phyloP scores from a whole-genome alignment of 768 basidiomycete genomes.

The Pilatotrama ljubarskyi region DNA sequence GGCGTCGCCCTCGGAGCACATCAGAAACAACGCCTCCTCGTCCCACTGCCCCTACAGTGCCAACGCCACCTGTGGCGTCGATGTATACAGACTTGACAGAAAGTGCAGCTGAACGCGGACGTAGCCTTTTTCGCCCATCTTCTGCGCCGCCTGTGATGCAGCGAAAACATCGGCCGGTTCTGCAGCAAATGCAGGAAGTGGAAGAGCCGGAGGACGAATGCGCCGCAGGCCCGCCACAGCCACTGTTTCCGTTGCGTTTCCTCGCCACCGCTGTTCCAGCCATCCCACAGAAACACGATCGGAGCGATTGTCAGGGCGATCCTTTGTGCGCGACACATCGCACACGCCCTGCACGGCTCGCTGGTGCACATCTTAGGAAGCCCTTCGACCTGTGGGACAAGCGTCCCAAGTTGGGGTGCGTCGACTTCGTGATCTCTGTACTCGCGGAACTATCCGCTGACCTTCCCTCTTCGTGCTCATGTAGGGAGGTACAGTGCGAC shows the following conservation, averaged over 20 bases:
- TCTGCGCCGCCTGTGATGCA: background rate
- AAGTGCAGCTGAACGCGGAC: background rate
- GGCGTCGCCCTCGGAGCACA: background rate
- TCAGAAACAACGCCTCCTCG: background rate
- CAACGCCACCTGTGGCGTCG: background rate
- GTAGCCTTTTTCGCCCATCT: background rate
- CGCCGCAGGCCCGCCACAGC: background rate
- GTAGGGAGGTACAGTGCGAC: background rate
- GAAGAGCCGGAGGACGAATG: background rate
- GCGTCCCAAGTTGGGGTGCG: slow-evolving; percentile 3
- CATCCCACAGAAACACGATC: background rate
- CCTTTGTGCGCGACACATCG: slow-evolving; percentile 4
- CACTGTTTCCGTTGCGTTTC: no score
- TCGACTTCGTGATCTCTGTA: background rate
- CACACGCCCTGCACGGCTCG: background rate
- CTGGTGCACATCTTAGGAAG: background rate
- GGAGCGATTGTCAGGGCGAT: background rate
- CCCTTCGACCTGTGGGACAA: background rate
- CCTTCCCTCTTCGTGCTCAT: background rate
- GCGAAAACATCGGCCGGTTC: background rate
- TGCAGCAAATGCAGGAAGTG: background rate
- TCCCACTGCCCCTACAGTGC: background rate
- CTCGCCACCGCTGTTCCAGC: background rate
- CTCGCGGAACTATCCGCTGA: background rate
- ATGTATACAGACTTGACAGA: background rate